Base-by-base conservation (phyloP, 1,139 yeast genomes). In the Debaryomycetaceae sp. region DNA sequence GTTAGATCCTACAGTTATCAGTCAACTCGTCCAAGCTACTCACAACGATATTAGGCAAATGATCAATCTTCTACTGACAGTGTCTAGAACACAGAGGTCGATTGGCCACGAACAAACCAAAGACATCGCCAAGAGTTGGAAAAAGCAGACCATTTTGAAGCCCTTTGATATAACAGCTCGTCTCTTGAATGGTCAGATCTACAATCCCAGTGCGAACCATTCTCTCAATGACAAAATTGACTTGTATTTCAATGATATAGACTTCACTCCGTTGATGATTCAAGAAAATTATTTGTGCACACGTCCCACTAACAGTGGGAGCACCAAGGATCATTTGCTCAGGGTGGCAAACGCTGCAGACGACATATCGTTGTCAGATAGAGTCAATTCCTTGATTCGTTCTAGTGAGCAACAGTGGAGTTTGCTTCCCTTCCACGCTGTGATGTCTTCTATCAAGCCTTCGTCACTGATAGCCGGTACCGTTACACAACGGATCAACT, bases 351-450 rank as follows among this genome's bases (percentile, higher is more conserved):
- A 72, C 30, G 99, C 99, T 0, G 89, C 98, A 0, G 91, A 89
- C 52, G 81, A 88, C 44, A 88, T 95, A 41, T 84, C 95, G 38
- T 77, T 78, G 45, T 86, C 93, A 13, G 99, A 95, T 61, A 63
- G 84, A 30, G 84, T 91, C 20, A 96, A 90, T 60, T 72, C 81
- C 27, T 74, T 81, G 60, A 91, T 95, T 48, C 86, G 96, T 57
- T 87, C 96, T 37, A 80, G 95, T 40, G 97, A 91, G 56, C 99
- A 93, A 65, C 91, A 88, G 56, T 95, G 99, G 99, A 82, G 95
- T 51, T 73, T 95, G 51, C 78, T 95, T 72, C 99, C 99, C 3
- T 77, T 90, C 55, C 97, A 91, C 66, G 98, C 93, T 0, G 77
- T 90, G 4, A 73, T 87, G 76, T 91, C 98, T 1, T 81, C 96